These are phyloP conservation scores for Earliella scabrosa DNA, from an alignment of 1,284 basidiomycete species.

Conservation along the genomic window DNA sequence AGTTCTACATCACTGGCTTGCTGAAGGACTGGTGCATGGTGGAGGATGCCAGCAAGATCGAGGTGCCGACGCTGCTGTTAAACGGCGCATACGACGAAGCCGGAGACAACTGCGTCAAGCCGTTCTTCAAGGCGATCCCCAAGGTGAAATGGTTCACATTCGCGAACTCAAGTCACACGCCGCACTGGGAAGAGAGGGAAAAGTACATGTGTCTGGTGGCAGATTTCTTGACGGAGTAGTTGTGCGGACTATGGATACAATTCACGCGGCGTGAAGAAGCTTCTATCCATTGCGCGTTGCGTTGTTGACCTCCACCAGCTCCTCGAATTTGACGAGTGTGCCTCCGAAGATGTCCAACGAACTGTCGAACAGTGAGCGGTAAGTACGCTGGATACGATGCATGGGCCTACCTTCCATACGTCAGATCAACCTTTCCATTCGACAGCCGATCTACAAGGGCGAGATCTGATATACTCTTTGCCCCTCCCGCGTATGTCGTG, in stretches of 20 bases:
- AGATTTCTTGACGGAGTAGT: conserved; percentile 20
- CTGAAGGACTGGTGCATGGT: conserved; percentile 54
- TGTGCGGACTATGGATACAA: neutral
- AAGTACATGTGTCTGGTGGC: conserved; percentile 28
- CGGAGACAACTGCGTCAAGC: conserved; percentile 46
- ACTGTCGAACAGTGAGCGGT: conserved; percentile 29
- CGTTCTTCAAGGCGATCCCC: conserved; percentile 49
- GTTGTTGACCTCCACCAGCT: conserved; percentile 52
- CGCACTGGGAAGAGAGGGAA: conserved; percentile 35
- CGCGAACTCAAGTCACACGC: conserved; percentile 32
- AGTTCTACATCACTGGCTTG: conserved; percentile 51
- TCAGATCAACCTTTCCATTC: conserved; percentile 89
- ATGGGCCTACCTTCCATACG: conserved; percentile 85
- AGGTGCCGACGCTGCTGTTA: conserved; percentile 51
- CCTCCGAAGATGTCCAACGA: conserved; percentile 89
- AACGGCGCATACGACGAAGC: conserved; percentile 58
- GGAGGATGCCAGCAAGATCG: conserved; percentile 47
- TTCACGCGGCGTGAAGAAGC: neutral
- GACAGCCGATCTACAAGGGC: conserved; percentile 85
- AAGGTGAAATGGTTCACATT: conserved; percentile 37
- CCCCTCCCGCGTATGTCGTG: conserved; percentile 97
- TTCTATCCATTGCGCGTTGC: neutral
- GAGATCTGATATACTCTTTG: conserved; percentile 86
- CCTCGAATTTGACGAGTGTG: conserved; percentile 69
- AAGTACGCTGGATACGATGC: neutral